Evolutionary conservation across 768 basidiomycete species (phyloP), one percentile per base, ranked within the genome.

Genomic region (Xanthoconium purpureum): DNA sequence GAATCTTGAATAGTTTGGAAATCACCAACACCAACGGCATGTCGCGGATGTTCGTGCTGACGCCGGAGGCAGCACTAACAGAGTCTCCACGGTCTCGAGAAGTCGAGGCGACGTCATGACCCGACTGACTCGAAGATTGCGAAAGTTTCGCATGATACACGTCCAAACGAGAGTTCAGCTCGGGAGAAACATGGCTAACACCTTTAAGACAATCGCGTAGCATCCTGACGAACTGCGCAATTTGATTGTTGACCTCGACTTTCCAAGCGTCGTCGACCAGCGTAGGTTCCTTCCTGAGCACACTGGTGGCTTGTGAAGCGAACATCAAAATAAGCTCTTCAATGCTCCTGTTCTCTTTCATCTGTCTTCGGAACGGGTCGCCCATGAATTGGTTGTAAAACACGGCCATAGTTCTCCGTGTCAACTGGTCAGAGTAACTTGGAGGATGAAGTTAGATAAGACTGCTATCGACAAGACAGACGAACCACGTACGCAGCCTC

Each of bases 261-360:
- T 98, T 98, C 95, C 95, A 98, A 20, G 84, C 89, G 47, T 97
- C 94, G 24, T 85, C 89, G 15, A 80, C 81, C 2, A 94, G 76
- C 3, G 89, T 80, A 0, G 90, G 90, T 61, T 95, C 93, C 73
- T 97, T 97, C 80, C 87, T 89, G 57, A 98, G 80, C 10, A 91
- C 84, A 29, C 83, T 80, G 3, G 91, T 93, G 4, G 96, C 91
- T 50, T 93, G 87, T 2, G 94, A 91, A 12, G 95, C 95, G 66
- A 98, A 98, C 81, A 91, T 90, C 50, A 99, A 79, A 56, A 99
- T 96, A 52, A 99, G 87, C 60, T 98, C 94, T 74, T 99, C 97
- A 38, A 98, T 91, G 76, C 96, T 97, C 45, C 97, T 83, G 70
- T 92, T 95, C 71, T 98, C 95, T 73, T 93, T 92, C 84, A 98